These are phyloP conservation scores for Trichopus zeylanicus DNA, from an alignment of 116 monocot genomes.

Conservation along the genomic window DNA sequence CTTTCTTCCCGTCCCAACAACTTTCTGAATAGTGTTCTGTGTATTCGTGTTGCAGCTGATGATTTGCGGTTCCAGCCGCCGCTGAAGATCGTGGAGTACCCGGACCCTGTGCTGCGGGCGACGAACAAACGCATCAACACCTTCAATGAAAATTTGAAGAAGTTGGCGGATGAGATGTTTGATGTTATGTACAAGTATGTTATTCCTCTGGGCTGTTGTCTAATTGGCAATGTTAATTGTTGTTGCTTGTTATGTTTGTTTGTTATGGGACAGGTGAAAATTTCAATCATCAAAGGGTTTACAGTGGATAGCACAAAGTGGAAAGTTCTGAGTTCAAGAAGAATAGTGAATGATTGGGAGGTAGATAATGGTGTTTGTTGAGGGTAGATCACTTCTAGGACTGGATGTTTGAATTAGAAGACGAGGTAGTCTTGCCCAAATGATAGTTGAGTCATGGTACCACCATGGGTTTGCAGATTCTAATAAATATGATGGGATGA, in stretches of 20 bases:
- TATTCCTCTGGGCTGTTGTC: not conserved
- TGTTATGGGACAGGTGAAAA: no score
- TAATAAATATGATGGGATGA: no score
- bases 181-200: constrained; percentile 98
- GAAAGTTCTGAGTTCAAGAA: no score
- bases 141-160: constrained; percentile 74
- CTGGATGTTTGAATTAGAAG: no score
- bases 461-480: no score
- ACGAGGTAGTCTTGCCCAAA: no score
- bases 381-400: no score
- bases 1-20: not conserved
- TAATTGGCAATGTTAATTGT: not conserved
- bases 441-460: no score
- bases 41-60: constrained; percentile 23
- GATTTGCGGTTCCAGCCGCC: constrained; percentile 46
- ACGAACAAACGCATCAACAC: constrained; percentile 64
- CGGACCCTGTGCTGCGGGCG: constrained; percentile 50
- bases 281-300: no score
- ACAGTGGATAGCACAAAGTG: no score
- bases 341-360: no score
- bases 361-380: no score
- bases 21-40: not conserved
- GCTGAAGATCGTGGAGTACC: constrained; percentile 63
- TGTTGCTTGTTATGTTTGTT: not conserved
- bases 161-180: constrained; percentile 77